These are phyloP conservation scores for Melaleuca alternifolia DNA, from an alignment of 345 rosid species.

Conservation along the genomic window DNA sequence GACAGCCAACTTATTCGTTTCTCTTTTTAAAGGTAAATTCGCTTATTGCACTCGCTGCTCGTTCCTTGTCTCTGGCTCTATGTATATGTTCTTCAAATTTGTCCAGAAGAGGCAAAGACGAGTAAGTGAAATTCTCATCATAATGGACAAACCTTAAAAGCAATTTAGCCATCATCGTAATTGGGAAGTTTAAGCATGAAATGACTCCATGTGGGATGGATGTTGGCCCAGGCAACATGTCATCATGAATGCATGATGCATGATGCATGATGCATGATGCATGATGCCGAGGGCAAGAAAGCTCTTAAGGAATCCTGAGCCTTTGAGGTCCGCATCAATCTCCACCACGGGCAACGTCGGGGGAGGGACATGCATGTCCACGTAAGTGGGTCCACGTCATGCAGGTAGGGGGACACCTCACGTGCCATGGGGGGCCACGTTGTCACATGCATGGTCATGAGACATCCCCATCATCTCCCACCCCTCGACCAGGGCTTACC, in stretches of 20 bases:
- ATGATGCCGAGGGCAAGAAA: not conserved
- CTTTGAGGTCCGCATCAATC: not conserved
- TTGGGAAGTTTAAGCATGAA: not conserved
- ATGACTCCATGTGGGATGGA: not conserved
- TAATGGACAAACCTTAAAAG: not conserved
- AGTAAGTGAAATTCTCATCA: rapidly evolving
- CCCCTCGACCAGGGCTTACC: not conserved
- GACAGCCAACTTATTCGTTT: not conserved
- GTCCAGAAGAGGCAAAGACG: too few relatives aligned
- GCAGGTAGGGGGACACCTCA: not conserved
- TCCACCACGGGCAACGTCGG: not conserved
- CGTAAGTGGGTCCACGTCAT: not conserved
- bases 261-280: not conserved
- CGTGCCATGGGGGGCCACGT: constrained; percentile 11
- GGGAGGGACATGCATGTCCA: not conserved
- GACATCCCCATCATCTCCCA: not conserved
- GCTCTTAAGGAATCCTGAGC: not conserved
- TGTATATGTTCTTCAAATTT: too few relatives aligned
- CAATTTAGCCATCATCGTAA: not conserved
- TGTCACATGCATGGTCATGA: constrained; percentile 14
- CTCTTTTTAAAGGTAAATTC: not conserved
- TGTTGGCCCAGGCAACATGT: not conserved
- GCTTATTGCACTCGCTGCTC: not conserved
- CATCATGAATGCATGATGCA: not conserved
- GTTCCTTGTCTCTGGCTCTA: not conserved